Conservation (phyloP, 2,329 filamentous ascomycete genomes). For the Bipolaris zeicola region DNA sequence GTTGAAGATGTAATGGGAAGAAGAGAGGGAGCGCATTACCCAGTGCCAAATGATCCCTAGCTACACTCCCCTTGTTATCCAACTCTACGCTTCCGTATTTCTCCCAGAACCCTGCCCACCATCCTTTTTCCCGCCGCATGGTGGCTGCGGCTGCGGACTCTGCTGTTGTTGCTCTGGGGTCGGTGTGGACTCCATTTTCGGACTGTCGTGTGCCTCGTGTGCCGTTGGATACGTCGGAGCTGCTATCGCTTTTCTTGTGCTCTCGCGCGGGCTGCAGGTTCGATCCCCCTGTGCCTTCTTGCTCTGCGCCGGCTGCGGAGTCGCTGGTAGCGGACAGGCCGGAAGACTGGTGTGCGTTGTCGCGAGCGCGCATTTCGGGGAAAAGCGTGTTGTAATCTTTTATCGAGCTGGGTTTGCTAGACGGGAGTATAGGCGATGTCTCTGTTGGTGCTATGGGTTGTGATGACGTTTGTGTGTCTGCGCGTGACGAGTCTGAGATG, state of each 20-base stretch:
- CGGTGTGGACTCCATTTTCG: background rate
- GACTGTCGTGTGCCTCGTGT: background rate
- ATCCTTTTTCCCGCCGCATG: slow-evolving; percentile 42
- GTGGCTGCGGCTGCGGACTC: slow-evolving; percentile 30
- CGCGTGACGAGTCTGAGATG: slow-evolving; percentile 6
- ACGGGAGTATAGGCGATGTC: slow-evolving; percentile 32
- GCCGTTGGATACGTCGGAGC: background rate
- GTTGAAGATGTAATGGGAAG: background rate
- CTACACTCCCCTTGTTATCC: slow-evolving; percentile 85
- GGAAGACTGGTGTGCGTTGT: background rate
- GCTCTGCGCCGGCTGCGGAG: background rate
- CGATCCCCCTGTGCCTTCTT: slow-evolving; percentile 5
- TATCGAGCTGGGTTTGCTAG: background rate
- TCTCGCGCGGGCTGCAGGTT: slow-evolving; percentile 1
- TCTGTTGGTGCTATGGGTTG: slow-evolving; percentile 36
- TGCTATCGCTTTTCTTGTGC: background rate
- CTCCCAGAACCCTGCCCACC: slow-evolving; percentile 62
- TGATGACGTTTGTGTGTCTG: slow-evolving; percentile 2
- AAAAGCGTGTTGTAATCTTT: slow-evolving; percentile 37
- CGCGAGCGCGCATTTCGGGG: slow-evolving; percentile 7
- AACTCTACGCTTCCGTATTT: slow-evolving; percentile 73
- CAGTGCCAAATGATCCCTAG: slow-evolving; percentile 79
- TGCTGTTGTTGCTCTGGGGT: slow-evolving; percentile 15
- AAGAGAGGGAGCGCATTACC: slow-evolving; percentile 56
- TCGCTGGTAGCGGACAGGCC: background rate